Evolutionary conservation across 768 basidiomycete genomes (phyloP).

Genomic region (Trametes cingulata): DNA sequence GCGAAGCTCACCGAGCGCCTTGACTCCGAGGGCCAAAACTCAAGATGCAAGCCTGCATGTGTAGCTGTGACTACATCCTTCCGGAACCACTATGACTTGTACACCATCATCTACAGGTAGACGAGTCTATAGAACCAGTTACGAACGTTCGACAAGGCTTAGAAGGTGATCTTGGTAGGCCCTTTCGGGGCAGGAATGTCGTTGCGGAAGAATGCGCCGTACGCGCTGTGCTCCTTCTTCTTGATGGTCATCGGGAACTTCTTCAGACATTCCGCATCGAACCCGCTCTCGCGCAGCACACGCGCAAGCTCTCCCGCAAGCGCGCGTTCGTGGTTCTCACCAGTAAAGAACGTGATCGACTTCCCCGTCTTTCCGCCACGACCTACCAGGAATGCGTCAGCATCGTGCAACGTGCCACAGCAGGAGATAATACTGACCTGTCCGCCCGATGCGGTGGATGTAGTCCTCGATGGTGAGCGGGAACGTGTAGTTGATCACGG

Average conservation of each 20-base stretch:
- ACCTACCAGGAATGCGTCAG: slow-evolving; percentile 43
- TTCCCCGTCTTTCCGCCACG: slow-evolving; percentile 89
- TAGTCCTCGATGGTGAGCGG: slow-evolving; percentile 95
- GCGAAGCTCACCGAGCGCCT: too few relatives aligned
- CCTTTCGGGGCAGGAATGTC: slow-evolving; percentile 59
- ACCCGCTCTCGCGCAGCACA: slow-evolving; percentile 86
- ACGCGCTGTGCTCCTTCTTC: slow-evolving; percentile 89
- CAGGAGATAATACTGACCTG: slow-evolving; percentile 49
- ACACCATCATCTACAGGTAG: too few relatives aligned
- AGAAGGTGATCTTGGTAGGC: slow-evolving; percentile 79
- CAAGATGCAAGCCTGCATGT: too few relatives aligned
- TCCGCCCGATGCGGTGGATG: slow-evolving; percentile 87
- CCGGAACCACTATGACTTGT: too few relatives aligned
- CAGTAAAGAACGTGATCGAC: slow-evolving; percentile 96
- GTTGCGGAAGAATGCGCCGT: slow-evolving; percentile 84
- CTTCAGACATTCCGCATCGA: slow-evolving; percentile 72
- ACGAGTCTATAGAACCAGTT: too few relatives aligned
- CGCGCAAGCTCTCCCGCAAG: slow-evolving; percentile 93
- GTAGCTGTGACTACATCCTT: too few relatives aligned
- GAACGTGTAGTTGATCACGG: slow-evolving; percentile 97
- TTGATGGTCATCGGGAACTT: slow-evolving; percentile 97
- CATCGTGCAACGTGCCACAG: too few relatives aligned
- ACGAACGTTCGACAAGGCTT: background rate
- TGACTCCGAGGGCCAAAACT: too few relatives aligned
- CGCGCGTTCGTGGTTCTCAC: slow-evolving; percentile 79